Evolutionary conservation across 2,329 filamentous ascomycete species (phyloP).

Genomic region (Emergomyces orientalis): DNA sequence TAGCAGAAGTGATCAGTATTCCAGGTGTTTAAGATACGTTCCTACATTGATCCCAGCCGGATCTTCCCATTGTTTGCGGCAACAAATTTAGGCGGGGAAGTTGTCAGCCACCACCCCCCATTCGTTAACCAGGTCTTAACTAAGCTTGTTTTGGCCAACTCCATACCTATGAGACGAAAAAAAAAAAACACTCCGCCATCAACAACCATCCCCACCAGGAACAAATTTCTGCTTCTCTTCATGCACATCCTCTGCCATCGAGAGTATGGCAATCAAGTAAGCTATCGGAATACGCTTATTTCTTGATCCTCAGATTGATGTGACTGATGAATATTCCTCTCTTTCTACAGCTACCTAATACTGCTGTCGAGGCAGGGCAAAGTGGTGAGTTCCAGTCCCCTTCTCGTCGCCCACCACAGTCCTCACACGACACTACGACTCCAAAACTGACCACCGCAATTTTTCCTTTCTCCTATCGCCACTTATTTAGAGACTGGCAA

Average conservation of each 20-base stretch:
- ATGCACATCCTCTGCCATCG: background rate
- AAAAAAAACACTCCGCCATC: background rate
- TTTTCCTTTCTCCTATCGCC: constrained; percentile 20
- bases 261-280: constrained; percentile 48
- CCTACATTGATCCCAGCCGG: too few relatives aligned
- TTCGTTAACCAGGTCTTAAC: background rate
- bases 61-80: background rate
- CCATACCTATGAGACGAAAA: background rate
- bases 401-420: constrained; percentile 34
- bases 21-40: background rate
- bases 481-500: constrained; percentile 69
- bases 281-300: constrained; percentile 12
- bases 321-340: background rate
- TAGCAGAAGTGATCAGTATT: background rate
- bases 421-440: constrained; percentile 1
- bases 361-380: constrained; percentile 97
- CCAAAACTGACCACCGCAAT: constrained; percentile 5
- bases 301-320: background rate
- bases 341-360: constrained; percentile 70
- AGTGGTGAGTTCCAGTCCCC: constrained; percentile 60
- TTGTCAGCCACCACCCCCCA: too few relatives aligned
- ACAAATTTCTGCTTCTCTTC: constrained; percentile 9
- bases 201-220: background rate
- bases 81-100: background rate
- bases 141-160: background rate